phyloP scores from a whole-genome alignment of 148 eudicot genomes.

The Rhododendron griersonianum region DNA sequence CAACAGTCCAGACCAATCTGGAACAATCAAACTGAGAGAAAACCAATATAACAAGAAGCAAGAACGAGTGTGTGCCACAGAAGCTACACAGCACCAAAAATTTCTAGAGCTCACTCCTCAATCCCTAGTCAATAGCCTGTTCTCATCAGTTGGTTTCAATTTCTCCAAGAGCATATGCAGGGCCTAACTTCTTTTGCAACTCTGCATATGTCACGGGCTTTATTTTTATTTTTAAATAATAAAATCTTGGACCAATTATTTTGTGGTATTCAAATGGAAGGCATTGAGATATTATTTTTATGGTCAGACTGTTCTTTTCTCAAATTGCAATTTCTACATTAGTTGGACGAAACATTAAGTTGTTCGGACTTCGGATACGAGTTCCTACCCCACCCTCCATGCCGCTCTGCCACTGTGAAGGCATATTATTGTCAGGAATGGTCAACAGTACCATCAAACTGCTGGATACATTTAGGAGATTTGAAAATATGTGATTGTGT shows the following conservation, averaged over 20 bases:
- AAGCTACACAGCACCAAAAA: background rate
- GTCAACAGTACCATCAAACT: background rate
- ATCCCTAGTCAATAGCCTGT: background rate
- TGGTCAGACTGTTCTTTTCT: background rate
- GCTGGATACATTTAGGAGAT: background rate
- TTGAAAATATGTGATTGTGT: background rate
- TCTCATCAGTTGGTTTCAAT: background rate
- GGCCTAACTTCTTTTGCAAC: background rate
- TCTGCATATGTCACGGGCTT: background rate
- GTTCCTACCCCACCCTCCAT: background rate
- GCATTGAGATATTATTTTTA: no score
- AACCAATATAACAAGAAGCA: background rate
- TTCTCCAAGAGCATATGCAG: background rate
- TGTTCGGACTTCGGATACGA: background rate
- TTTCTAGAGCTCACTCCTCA: background rate
- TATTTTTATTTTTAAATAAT: no score
- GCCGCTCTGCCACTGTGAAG: background rate
- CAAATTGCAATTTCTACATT: background rate
- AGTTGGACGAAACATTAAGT: background rate
- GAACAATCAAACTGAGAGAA: background rate
- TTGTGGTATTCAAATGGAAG: no score
- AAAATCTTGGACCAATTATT: background rate
- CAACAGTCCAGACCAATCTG: background rate
- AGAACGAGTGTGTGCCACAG: background rate
- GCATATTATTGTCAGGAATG: slow-evolving; percentile 1